These are phyloP conservation scores for Coemansia sp. DNA, from an alignment of 192 early-diverging fungal genomes.

Conservation along the genomic window DNA sequence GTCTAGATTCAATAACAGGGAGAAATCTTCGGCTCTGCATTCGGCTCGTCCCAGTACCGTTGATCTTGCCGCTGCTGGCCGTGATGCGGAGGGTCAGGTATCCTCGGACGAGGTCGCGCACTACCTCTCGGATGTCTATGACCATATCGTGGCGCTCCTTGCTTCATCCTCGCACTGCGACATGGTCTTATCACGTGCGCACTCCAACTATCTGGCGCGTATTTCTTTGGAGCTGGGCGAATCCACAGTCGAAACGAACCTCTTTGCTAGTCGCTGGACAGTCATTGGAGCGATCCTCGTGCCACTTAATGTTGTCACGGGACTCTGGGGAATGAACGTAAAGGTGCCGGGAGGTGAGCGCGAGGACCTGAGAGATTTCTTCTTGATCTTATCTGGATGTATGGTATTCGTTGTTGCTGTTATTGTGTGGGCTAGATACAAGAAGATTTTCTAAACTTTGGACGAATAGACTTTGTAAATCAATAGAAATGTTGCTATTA, in stretches of 20 bases:
- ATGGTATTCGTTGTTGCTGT: slow-evolving; percentile 37
- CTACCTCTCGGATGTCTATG: slow-evolving; percentile 79
- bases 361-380: slow-evolving; percentile 31
- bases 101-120: slow-evolving; percentile 61
- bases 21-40: slow-evolving; percentile 15
- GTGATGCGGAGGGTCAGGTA: slow-evolving; percentile 4
- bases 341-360: slow-evolving; percentile 43
- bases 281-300: slow-evolving; percentile 85
- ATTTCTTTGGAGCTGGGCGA: slow-evolving; percentile 69
- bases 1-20: slow-evolving; percentile 9
- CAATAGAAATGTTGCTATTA: background rate
- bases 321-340: slow-evolving; percentile 66
- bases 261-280: slow-evolving; percentile 82
- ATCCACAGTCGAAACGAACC: slow-evolving; percentile 76
- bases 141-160: slow-evolving; percentile 71
- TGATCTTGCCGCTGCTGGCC: slow-evolving; percentile 16
- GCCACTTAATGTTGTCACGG: slow-evolving; percentile 87
- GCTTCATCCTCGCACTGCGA: slow-evolving; percentile 74
- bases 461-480: background rate
- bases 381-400: slow-evolving; percentile 34
- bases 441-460: slow-evolving; percentile 37
- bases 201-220: slow-evolving; percentile 74
- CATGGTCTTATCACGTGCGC: slow-evolving; percentile 67
- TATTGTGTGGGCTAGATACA: slow-evolving; percentile 40
- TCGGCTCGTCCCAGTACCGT: slow-evolving; percentile 31